A percentile compares a stretch with the other conserved stretches of the same genome.
Evolutionary conservation across 192 early-diverging fungal species (phyloP).

Genomic region (Podila clonocystis): DNA sequence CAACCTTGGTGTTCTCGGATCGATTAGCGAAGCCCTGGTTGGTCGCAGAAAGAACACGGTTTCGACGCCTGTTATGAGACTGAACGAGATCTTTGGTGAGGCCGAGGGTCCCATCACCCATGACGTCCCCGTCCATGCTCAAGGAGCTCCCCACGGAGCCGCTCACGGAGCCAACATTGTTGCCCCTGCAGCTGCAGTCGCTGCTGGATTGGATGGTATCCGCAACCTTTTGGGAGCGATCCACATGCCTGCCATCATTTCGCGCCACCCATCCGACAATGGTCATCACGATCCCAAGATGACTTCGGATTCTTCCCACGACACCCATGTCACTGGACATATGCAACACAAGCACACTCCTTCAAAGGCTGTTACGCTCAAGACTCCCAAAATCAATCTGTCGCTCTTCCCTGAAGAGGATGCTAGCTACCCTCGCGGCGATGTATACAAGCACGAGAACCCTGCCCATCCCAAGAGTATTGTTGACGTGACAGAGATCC

Average conservation of each 20-base stretch:
- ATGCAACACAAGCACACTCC: not conserved
- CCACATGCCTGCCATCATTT: not conserved
- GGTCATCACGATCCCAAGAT: not conserved
- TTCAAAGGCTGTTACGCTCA: conserved; percentile 17
- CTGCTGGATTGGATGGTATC: conserved; percentile 6
- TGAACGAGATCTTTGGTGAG: conserved; percentile 31
- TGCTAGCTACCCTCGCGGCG: conserved; percentile 21
- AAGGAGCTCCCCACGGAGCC: not conserved
- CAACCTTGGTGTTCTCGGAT: conserved; percentile 11
- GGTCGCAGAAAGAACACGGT: conserved; percentile 33
- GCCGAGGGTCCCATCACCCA: not conserved
- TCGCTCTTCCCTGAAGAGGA: conserved; percentile 34
- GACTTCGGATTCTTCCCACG: not conserved
- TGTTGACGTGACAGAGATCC: conserved; percentile 7
- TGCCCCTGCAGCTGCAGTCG: not conserved
- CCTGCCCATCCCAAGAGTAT: conserved; percentile 6
- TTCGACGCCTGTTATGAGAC: conserved; percentile 15
- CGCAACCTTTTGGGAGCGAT: not conserved
- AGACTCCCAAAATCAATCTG: conserved; percentile 17
- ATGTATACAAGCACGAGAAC: not conserved
- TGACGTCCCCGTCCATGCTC: not conserved
- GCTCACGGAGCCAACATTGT: not conserved
- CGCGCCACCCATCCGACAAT: not conserved
- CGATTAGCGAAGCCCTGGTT: conserved; percentile 15
- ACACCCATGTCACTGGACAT: not conserved